Conservation (phyloP, 2,329 filamentous ascomycete genomes). For the Capronia americana region DNA sequence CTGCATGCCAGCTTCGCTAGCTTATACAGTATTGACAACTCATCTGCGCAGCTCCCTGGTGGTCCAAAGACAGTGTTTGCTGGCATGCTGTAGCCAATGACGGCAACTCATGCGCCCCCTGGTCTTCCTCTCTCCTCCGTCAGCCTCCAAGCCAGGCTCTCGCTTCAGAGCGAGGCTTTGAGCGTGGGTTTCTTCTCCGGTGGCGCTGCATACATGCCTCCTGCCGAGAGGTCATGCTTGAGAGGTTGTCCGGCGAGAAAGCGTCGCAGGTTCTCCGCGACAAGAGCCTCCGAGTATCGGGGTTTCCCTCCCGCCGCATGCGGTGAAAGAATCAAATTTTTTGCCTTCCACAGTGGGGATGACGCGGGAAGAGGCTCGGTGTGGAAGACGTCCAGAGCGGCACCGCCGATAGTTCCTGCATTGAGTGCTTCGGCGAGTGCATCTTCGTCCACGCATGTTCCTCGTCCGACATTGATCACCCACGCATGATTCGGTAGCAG, state of each 20-base stretch:
- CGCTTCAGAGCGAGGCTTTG: slow-evolving; percentile 20
- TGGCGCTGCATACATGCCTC: slow-evolving; percentile 16
- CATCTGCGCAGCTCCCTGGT: not conserved
- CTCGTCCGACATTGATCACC: slow-evolving; percentile 34
- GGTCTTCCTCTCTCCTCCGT: not conserved
- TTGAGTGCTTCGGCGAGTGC: slow-evolving; percentile 32
- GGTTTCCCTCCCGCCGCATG: slow-evolving; percentile 53
- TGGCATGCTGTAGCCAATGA: not conserved
- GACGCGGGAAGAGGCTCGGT: slow-evolving; percentile 69
- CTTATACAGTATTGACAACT: not conserved
- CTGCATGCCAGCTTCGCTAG: not conserved
- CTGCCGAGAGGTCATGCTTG: slow-evolving; percentile 53
- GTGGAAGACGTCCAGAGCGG: slow-evolving; percentile 74
- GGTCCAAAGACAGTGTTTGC: not conserved
- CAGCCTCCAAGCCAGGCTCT: not conserved
- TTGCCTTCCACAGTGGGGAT: slow-evolving; percentile 57
- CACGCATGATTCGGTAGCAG: slow-evolving; percentile 59
- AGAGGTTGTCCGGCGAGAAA: slow-evolving; percentile 65
- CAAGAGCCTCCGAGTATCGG: slow-evolving; percentile 64
- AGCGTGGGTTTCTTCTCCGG: slow-evolving; percentile 7
- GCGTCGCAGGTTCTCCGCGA: slow-evolving; percentile 65
- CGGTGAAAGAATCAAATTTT: slow-evolving; percentile 31
- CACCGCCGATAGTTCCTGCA: slow-evolving; percentile 66
- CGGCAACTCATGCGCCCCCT: not conserved
- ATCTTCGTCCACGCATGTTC: slow-evolving; percentile 31